phyloP scores from a whole-genome alignment of 495 filamentous ascomycete genomes.

The Aspergillus baeticus region DNA sequence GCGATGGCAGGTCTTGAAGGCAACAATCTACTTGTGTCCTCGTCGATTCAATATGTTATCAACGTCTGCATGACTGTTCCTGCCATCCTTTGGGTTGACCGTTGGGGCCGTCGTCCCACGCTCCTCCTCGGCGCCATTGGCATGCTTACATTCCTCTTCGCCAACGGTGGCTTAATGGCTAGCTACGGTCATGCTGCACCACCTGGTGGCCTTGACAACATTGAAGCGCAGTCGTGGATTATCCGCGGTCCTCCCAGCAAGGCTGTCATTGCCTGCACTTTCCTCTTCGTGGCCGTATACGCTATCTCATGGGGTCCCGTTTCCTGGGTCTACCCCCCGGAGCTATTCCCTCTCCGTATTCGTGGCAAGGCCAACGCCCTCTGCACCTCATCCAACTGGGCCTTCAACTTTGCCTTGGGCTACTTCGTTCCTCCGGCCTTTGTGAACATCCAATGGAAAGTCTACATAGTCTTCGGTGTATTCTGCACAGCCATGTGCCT shows the following conservation, averaged over 20 bases:
- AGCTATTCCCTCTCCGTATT: slow-evolving; percentile 64
- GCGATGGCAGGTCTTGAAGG: slow-evolving; percentile 66
- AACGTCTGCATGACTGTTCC: slow-evolving; percentile 55
- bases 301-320: slow-evolving; percentile 62
- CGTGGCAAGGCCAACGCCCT: slow-evolving; percentile 71
- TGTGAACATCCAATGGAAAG: slow-evolving; percentile 69
- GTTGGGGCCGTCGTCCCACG: slow-evolving; percentile 64
- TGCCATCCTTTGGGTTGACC: slow-evolving; percentile 57
- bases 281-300: slow-evolving; percentile 64
- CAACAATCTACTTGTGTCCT: slow-evolving; percentile 62
- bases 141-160: slow-evolving; percentile 68
- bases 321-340: slow-evolving; percentile 66
- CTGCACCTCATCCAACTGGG: slow-evolving; percentile 70
- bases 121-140: slow-evolving; percentile 62
- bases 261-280: slow-evolving; percentile 62
- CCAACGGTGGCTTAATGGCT: slow-evolving; percentile 69
- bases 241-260: slow-evolving; percentile 34
- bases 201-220: slow-evolving; percentile 37
- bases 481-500: slow-evolving; percentile 71
- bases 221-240: slow-evolving; percentile 38
- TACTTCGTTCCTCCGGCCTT: slow-evolving; percentile 79
- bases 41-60: slow-evolving; percentile 71
- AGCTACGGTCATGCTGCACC: slow-evolving; percentile 51
- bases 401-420: slow-evolving; percentile 76
- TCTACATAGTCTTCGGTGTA: slow-evolving; percentile 72